A percentile compares a stretch with the other conserved stretches of the same genome.
These are phyloP conservation scores for Aspergillus avenaceus DNA, from an alignment of 495 filamentous ascomycete species.

Conservation along the genomic window DNA sequence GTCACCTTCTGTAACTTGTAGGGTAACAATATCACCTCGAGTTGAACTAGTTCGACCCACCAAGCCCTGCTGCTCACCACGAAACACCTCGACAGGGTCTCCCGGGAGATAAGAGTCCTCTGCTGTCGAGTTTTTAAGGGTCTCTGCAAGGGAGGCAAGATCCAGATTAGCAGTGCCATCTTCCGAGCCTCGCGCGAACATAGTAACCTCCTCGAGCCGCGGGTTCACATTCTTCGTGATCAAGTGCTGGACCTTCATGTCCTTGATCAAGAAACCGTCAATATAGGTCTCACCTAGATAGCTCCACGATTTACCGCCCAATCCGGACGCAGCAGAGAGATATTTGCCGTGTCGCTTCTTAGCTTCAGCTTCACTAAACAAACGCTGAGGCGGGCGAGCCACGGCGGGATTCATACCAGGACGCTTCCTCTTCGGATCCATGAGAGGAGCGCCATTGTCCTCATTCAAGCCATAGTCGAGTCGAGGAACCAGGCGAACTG, in stretches of 20 bases:
- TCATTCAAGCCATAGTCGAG: slow-evolving; percentile 88
- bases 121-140: slow-evolving; percentile 71
- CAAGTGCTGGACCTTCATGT: slow-evolving; percentile 83
- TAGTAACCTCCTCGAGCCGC: slow-evolving; percentile 89
- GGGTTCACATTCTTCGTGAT: slow-evolving; percentile 86
- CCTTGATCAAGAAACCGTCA: slow-evolving; percentile 90
- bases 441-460: slow-evolving; percentile 56
- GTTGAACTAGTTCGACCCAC: slow-evolving; percentile 81
- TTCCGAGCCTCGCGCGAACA: slow-evolving; percentile 80
- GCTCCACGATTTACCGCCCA: slow-evolving; percentile 70
- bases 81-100: slow-evolving; percentile 91
- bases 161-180: slow-evolving; percentile 94
- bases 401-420: slow-evolving; percentile 44
- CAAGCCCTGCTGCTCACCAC: slow-evolving; percentile 92
- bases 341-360: slow-evolving; percentile 79
- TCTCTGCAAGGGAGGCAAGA: slow-evolving; percentile 81
- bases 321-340: slow-evolving; percentile 49
- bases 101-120: slow-evolving; percentile 83
- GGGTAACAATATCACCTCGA: slow-evolving; percentile 85
- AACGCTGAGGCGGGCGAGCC: slow-evolving; percentile 74
- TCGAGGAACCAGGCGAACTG: slow-evolving; percentile 81
- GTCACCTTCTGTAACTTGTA: slow-evolving; percentile 80
- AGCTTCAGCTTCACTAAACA: slow-evolving; percentile 93
- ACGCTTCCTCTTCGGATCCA: slow-evolving; percentile 73
- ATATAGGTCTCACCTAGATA: slow-evolving; percentile 86